A percentile compares a stretch with the other conserved stretches of the same genome.
Evolutionary conservation across 106 monocot genomes (phyloP).

Genomic region (Acorus gramineus): DNA sequence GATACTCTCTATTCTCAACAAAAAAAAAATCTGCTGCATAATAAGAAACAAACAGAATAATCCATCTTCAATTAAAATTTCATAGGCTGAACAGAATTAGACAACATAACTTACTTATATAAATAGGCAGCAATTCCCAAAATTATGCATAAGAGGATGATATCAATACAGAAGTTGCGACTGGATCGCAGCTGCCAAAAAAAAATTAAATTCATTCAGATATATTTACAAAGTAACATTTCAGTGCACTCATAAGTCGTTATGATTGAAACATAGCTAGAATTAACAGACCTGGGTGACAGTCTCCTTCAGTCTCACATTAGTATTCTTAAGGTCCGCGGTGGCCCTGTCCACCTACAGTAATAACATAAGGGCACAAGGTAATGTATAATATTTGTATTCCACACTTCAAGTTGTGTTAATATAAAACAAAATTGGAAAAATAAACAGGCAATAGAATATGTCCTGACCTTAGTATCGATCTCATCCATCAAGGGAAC

Average conservation of each 20-base stretch:
- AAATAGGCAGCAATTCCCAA: constrained; percentile 88
- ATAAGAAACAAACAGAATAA: background rate
- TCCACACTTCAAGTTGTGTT: constrained; percentile 6
- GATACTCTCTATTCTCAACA: no score
- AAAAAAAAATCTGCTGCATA: background rate
- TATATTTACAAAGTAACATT: no score
- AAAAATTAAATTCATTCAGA: constrained; percentile 3
- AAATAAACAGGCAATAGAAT: background rate
- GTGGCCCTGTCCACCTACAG: constrained; percentile 64
- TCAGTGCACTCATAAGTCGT: background rate
- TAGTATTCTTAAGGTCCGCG: constrained; percentile 85
- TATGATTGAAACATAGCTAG: background rate
- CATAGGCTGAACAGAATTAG: background rate
- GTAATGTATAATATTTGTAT: no score
- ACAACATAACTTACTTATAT: constrained; percentile 60
- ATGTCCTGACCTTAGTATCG: constrained; percentile 52
- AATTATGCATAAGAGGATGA: constrained; percentile 81
- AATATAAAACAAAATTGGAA: background rate
- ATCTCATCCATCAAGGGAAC: constrained; percentile 98
- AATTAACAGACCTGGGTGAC: constrained; percentile 59
- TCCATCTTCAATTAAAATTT: background rate
- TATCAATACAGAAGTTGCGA: constrained; percentile 89
- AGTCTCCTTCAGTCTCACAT: constrained; percentile 91
- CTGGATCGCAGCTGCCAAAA: constrained; percentile 77
- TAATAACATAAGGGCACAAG: no score